Evolutionary conservation across 129 eudicot species (phyloP).

Genomic region (Rutidosis leptorrhynchoides): DNA sequence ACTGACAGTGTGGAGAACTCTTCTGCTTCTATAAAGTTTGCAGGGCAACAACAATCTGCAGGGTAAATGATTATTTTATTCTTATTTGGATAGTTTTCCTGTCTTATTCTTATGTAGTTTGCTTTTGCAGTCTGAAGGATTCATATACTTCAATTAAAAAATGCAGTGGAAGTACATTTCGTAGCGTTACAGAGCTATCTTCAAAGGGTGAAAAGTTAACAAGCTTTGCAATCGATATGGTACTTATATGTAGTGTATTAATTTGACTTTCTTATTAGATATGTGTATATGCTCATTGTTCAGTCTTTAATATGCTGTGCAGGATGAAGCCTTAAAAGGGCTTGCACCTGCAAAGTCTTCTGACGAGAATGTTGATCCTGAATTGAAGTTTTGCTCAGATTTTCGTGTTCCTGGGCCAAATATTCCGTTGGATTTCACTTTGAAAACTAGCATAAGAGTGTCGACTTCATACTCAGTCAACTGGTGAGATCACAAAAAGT

Average conservation of each 20-base stretch:
- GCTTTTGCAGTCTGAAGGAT: constrained; percentile 1
- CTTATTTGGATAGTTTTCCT: background rate
- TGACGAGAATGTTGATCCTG: constrained; percentile 14
- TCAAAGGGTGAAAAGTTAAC: constrained; percentile 10
- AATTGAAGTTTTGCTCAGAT: constrained; percentile 38
- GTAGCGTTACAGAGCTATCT: constrained; percentile 6
- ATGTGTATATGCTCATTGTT: constrained; percentile 11
- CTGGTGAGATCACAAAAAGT: constrained; percentile 31
- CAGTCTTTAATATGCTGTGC: constrained; percentile 24
- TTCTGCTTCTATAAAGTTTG: constrained; percentile 22
- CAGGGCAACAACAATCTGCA: constrained; percentile 32
- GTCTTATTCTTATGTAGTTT: background rate
- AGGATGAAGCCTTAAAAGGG: constrained; percentile 29
- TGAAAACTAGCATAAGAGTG: constrained; percentile 62
- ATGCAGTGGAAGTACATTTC: background rate
- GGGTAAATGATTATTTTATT: constrained; percentile 32
- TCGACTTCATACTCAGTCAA: constrained; percentile 55
- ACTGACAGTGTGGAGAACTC: constrained; percentile 30
- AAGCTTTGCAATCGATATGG: constrained; percentile 5
- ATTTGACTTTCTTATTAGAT: background rate
- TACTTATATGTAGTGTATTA: background rate
- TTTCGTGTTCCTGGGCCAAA: constrained; percentile 43
- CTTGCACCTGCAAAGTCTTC: background rate
- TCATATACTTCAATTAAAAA: background rate
- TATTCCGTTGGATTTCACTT: constrained; percentile 66